phyloP scores from a whole-genome alignment of 805 yeast species.

The Zygoascus flipseniorum region DNA sequence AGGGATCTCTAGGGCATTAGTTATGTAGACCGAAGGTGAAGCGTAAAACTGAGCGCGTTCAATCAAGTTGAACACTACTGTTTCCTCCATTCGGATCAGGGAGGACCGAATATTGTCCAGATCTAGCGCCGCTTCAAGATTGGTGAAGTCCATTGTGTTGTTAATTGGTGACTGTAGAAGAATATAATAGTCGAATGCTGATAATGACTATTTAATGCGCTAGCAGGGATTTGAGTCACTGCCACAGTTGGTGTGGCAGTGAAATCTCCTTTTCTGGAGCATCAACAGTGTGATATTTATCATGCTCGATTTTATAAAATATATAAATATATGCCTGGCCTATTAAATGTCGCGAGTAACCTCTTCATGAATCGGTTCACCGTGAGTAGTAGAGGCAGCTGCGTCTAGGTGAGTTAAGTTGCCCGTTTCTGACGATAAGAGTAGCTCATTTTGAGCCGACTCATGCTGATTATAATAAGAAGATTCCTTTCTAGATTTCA shows the following conservation, averaged over 20 bases:
- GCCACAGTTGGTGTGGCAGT: not conserved
- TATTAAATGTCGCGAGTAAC: too few relatives aligned
- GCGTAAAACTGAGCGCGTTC: slow-evolving; percentile 85
- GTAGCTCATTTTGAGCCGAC: not conserved
- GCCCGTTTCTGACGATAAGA: not conserved
- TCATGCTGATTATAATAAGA: slow-evolving; percentile 14
- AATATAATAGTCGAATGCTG: not conserved
- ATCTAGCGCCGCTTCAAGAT: slow-evolving; percentile 74
- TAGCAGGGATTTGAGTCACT: not conserved
- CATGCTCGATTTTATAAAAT: too few relatives aligned
- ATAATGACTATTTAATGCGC: not conserved
- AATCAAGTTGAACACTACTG: slow-evolving; percentile 84
- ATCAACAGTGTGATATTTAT: too few relatives aligned
- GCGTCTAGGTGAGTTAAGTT: not conserved
- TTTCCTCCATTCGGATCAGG: slow-evolving; percentile 90
- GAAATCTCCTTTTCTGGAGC: not conserved
- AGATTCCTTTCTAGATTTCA: slow-evolving; percentile 28
- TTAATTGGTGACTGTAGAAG: not conserved
- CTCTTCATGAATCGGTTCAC: too few relatives aligned
- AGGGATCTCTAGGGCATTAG: slow-evolving; percentile 48
- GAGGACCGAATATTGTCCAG: slow-evolving; percentile 76
- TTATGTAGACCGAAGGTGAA: slow-evolving; percentile 65
- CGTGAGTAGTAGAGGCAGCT: not conserved
- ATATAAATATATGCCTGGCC: too few relatives aligned
- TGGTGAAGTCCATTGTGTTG: slow-evolving; percentile 67